Evolutionary conservation across 1,284 basidiomycete species (phyloP), one percentile per base, ranked within the genome.

Genomic region (Pseudozyma hubeiensis): DNA sequence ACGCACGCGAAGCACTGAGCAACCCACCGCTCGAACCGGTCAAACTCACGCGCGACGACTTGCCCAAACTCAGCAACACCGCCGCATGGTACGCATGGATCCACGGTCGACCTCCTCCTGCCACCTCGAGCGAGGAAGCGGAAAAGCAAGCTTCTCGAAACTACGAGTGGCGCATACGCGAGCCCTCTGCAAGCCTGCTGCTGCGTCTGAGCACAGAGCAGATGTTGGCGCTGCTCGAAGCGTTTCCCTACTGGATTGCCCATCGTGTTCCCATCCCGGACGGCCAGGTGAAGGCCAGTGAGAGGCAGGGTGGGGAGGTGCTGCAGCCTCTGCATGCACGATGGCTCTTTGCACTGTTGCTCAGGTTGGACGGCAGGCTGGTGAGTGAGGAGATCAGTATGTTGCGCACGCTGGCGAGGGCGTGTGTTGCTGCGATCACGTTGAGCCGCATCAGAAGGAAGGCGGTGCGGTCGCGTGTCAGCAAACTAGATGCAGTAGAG

Each of bases 311-410:
- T 5, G 35, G 48, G 19, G 86, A 86, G 52, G 85, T 86, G 17
- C 87, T 91, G 31, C 89, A 89, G 5, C 87, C 89, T 53, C 86
- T 87, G 24, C 92, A 95, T 79, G 89, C 89, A 2, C 89, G 89
- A 35, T 97, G 94, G 94, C 89, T 94, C 47, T 93, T 96, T 84
- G 88, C 89, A 4, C 88, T 95, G 45, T 87, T 97, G 14, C 87
- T 90, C 16, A 88, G 89, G 46, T 86, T 94, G 19, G 92, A 94
- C 58, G 88, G 89, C 13, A 87, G 89, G 35, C 86, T 95, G 34
- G 88, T 89, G 39, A 89, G 91, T 14, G 91, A 93, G 64, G 91
- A 96, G 77, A 91, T 91, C 84, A 91, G 89, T 72, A 87, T 89
- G 2, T 84, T 97, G 53, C 90, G 94, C 16, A 90, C 88, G 54